Base-by-base conservation (phyloP, 1,139 yeast species). In the Saccharomyces hybrid region DNA sequence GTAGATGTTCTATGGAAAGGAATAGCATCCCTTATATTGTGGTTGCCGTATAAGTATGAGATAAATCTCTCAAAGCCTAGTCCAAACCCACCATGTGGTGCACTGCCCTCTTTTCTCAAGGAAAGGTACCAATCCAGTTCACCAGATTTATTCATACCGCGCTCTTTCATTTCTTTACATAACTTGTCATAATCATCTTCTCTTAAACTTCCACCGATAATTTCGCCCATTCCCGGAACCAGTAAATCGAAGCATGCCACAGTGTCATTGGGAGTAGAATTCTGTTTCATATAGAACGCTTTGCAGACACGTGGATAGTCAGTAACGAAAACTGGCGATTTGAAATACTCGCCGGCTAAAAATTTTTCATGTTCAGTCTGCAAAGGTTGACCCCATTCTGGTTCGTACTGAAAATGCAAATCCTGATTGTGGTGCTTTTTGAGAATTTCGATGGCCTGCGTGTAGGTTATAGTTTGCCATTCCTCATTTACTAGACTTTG, bases 61-160 rank as follows among this genome's bases (percentile, higher is more conserved):
- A 95, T 71, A 46, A 93, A 72, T 57, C 99, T 75, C 68, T 95
- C 99, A 63, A 91, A 83, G 0, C 99, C 99, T 76, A 95, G 76
- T 0, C 99, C 99, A 71, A 87, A 95, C 0, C 99, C 99, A 48
- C 99, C 99, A 68, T 91, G 98, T 0, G 97, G 96, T 38, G 85
- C 84, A 5, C 87, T 75, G 0, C 98, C 99, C 61, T 87, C 84
- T 58, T 75, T 75, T 56, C 99, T 76, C 8, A 87, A 75, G 2
- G 83, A 79, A 31, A 86, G 65, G 67, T 91, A 95, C 99, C 99
- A 95, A 32, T 79, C 75, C 71, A 91, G 72, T 13, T 84, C 84
- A 1, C 74, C 76, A 5, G 67, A 50, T 5, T 72, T 59, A 65
- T 83, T 80, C 88, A 84, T 84, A 1, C 73, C 74, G 59, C 85